These are phyloP conservation scores for Malassezia yamatoensis DNA, from an alignment of 1,284 basidiomycete species.

Conservation along the genomic window DNA sequence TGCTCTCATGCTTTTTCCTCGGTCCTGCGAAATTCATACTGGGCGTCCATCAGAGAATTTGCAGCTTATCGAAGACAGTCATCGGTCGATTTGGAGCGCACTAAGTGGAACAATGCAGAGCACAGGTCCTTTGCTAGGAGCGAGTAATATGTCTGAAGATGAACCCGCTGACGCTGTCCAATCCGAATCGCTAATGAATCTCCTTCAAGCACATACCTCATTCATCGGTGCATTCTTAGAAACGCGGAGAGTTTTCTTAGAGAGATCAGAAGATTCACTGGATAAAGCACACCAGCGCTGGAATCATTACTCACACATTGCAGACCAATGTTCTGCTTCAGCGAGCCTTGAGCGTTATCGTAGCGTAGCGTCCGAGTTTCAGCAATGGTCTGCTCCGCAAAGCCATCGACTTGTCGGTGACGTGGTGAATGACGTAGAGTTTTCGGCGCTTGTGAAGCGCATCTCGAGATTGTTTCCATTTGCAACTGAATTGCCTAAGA, in stretches of 20 bases:
- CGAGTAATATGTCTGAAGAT: not conserved
- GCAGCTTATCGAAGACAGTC: not conserved
- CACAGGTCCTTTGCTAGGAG: not conserved
- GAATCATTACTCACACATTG: not conserved
- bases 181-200: not conserved
- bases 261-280: not conserved
- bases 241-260: constrained; percentile 5
- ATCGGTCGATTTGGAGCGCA: constrained; percentile 4
- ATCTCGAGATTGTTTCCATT: constrained; percentile 13
- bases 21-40: constrained; percentile 11
- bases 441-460: constrained; percentile 4
- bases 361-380: constrained; percentile 12
- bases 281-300: constrained; percentile 7
- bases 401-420: not conserved
- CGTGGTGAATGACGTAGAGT: constrained; percentile 3
- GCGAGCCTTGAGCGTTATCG: constrained; percentile 1
- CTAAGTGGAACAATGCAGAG: not conserved
- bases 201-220: not conserved
- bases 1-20: constrained; percentile 10
- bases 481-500: not conserved
- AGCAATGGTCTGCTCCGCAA: constrained; percentile 11
- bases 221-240: constrained; percentile 10
- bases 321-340: not conserved
- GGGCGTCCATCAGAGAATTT: not conserved
- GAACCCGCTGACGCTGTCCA: constrained; percentile 3